Base-by-base conservation (phyloP, 2,329 filamentous ascomycete species). In the Penicillium sumatraense region DNA sequence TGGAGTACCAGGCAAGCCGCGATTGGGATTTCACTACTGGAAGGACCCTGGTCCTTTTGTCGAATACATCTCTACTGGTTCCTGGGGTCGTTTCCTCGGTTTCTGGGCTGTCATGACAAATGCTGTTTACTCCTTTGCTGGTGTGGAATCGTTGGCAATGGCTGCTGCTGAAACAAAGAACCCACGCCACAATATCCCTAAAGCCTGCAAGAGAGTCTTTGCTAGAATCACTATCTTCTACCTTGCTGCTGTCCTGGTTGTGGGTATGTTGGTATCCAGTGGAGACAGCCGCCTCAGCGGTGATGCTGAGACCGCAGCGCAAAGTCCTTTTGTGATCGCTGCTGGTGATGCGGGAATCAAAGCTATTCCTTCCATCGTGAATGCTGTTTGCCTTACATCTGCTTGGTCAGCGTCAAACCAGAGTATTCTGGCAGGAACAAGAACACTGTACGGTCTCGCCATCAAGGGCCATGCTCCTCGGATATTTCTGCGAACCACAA, bases 311-410 rank as follows among this genome's bases (percentile, higher is more conserved):
- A 79, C 63, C 66, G 69, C 72, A 9, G 56, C 66, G 2, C 57
- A 61, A 18, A 77, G 73, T 42, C 88, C 87, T 10, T 90, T 87
- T 65, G 89, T 93, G 56, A 89, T 92, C 59, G 89, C 89, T 16
- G 86, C 88, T 33, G 80, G 82, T 10, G 82, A 84, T 26, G 89
- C 89, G 2, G 85, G 87, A 0, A 86, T 92, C 54, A 80, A 78
- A 4, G 86, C 82, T 6, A 82, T 92, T 4, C 87, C 88, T 0
- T 86, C 85, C 5, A 83, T 93, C 51, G 86, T 93, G 73, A 93
- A 93, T 69, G 89, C 88, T 31, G 80, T 92, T 23, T 87, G 93
- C 62, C 80, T 92, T 61, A 89, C 86, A 0, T 89, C 87, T 0
- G 88, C 87, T 0, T 87, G 85, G 74, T 90, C 88, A 0, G 81